phyloP scores from a whole-genome alignment of 2,329 filamentous ascomycete species.

The Cordyceps militaris region DNA sequence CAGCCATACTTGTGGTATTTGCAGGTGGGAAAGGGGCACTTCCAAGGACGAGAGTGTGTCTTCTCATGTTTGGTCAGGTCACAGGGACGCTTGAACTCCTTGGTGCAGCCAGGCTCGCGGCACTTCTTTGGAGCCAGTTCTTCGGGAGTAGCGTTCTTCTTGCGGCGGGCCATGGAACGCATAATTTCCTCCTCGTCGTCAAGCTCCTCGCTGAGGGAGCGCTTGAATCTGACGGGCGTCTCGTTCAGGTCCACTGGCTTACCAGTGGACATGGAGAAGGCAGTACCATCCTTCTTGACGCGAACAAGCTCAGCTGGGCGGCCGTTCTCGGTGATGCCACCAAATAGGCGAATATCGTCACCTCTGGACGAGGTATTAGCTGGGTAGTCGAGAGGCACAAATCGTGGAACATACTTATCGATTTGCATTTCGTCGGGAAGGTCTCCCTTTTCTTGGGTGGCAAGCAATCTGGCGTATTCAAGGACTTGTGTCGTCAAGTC shows the following conservation, averaged over 20 bases:
- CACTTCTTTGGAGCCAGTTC: constrained; percentile 76
- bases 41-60: constrained; percentile 94
- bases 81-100: constrained; percentile 94
- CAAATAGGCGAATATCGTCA: constrained; percentile 73
- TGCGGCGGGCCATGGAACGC: constrained; percentile 90
- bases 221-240: constrained; percentile 50
- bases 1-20: constrained; percentile 87
- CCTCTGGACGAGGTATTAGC: constrained; percentile 28
- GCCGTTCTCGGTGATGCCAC: constrained; percentile 75
- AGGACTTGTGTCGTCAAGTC: constrained; percentile 91
- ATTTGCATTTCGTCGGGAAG: constrained; percentile 52
- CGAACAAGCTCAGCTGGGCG: constrained; percentile 78
- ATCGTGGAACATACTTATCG: constrained; percentile 44
- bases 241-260: constrained; percentile 52
- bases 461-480: constrained; percentile 80
- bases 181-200: constrained; percentile 76
- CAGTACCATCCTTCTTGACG: constrained; percentile 70
- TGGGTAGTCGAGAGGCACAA: constrained; percentile 22
- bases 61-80: constrained; percentile 98
- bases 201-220: constrained; percentile 60
- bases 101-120: constrained; percentile 68
- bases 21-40: constrained; percentile 76
- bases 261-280: constrained; percentile 69
- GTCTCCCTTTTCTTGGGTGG: constrained; percentile 60
- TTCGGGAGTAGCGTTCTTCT: constrained; percentile 84